Evolutionary conservation across 2,329 filamentous ascomycete genomes (phyloP), one percentile per base, ranked within the genome.

Genomic region (Fusarium sp.): DNA sequence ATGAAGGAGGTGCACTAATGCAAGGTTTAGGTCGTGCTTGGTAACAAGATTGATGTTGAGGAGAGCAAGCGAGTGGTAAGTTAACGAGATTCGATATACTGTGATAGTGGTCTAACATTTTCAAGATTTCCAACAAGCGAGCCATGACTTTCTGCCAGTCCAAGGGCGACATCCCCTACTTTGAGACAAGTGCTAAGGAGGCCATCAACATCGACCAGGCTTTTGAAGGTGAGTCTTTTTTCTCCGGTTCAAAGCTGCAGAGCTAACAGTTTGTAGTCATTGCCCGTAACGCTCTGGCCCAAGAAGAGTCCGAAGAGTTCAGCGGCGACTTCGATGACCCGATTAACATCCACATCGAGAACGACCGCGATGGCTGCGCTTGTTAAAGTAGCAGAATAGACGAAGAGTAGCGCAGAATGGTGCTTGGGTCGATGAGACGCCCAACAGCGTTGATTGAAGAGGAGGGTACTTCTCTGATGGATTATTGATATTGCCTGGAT

Each of bases 1-100:
- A 26, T 8, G 6, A 26, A 23, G 20, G 8, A 31, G 15, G 20
- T 40, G 16, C 49, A 34, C 72, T 79, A 53, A 80, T 62, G 15
- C n/a, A 34, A 40, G 8, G 34, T 23, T 59, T 72, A 95, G 92
- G 92, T 97, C 63, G 96, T 99, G 38, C 88, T 99, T 62, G 96
- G 96, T 60, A 99, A 99, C 87, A 99, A 99, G 87, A 97, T 99
- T 75, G 96, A 99, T 83, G 91, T 97, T 45, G 96, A 97, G 79
- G 96, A 98, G 83, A 97, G 91, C 85, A 97, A 97, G 86, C 88
- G 96, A 79, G 93, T 96, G 85, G 92, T 92, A 78, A 23, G 62
- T 58, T 4, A 31, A 30, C 34, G 8, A 5, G 28, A 37, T 7
- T 18, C 10, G 16, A 9, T 37, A 30, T 28, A 34, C 31, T 28